phyloP scores from a whole-genome alignment of 768 basidiomycete species.

The Termitomyces sp. region DNA sequence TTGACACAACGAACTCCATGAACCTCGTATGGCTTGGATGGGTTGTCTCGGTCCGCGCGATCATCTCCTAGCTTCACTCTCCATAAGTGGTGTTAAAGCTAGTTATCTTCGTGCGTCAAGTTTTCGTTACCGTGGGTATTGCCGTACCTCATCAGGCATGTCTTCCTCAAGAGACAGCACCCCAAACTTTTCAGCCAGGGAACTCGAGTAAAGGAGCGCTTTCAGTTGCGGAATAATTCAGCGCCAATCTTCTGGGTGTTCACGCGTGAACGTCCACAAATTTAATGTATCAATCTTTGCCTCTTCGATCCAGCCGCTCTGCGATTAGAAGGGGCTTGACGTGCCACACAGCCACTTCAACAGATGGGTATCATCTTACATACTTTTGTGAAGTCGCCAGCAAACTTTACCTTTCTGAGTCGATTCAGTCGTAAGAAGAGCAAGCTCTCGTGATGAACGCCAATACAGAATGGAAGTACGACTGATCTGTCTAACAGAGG shows the following conservation, averaged over 20 bases:
- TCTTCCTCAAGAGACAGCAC: not conserved
- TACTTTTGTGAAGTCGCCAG: not conserved
- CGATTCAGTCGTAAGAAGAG: not conserved
- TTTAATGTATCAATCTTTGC: not conserved
- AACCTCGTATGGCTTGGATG: not conserved
- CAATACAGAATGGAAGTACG: conserved; percentile 1
- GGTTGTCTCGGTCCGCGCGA: too few species aligned
- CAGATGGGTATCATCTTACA: not conserved
- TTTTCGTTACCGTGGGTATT: too few species aligned
- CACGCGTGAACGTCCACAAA: not conserved
- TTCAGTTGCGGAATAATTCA: not conserved
- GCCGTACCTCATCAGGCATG: not conserved
- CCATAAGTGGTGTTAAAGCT: too few species aligned
- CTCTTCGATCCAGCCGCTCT: not conserved
- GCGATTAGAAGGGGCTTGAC: not conserved
- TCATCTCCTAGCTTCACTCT: too few species aligned
- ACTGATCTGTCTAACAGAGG: not conserved
- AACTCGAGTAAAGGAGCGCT: not conserved
- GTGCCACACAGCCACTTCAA: not conserved
- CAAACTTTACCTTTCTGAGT: not conserved
- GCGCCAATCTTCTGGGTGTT: not conserved
- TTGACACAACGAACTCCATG: not conserved
- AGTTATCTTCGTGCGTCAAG: too few species aligned
- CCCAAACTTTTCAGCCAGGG: not conserved
- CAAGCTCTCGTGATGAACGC: not conserved